phyloP scores from a whole-genome alignment of 208 protist species.

The Leishmania aethiopica region DNA sequence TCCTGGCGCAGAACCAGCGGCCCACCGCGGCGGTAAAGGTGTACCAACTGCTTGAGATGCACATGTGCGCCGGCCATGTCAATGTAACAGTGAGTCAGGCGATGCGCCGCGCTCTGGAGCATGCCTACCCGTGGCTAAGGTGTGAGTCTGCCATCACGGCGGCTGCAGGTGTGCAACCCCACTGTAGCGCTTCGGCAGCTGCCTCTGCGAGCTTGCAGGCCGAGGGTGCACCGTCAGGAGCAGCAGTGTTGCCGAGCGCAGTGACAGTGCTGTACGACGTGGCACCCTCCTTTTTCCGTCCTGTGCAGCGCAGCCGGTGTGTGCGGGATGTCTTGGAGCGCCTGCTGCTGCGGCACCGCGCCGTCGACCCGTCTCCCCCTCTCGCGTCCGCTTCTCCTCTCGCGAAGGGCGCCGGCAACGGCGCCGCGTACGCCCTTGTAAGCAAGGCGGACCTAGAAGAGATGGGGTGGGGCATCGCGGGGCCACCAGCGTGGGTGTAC shows the following conservation, averaged over 20 bases:
- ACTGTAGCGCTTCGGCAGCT: not conserved
- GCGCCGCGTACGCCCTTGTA: constrained; percentile 12
- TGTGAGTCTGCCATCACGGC: not conserved
- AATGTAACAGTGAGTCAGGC: constrained; percentile 87
- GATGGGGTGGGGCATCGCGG: constrained; percentile 55
- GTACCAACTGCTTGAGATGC: constrained; percentile 76
- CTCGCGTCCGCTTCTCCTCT: not conserved
- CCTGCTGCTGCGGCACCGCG: constrained; percentile 18
- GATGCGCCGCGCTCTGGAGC: constrained; percentile 53
- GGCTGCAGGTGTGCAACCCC: not conserved
- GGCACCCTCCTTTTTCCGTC: constrained; percentile 73
- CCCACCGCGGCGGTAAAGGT: constrained; percentile 48
- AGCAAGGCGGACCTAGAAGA: constrained; percentile 22
- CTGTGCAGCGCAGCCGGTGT: constrained; percentile 43
- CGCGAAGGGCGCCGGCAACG: not conserved
- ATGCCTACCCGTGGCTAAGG: constrained; percentile 22
- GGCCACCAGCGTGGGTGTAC: constrained; percentile 66
- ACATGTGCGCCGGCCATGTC: constrained; percentile 59
- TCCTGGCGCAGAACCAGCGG: constrained; percentile 64
- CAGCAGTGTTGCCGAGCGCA: not conserved
- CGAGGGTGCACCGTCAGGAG: not conserved
- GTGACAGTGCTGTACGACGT: constrained; percentile 80
- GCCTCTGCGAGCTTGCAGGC: not conserved
- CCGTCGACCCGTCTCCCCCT: not conserved
- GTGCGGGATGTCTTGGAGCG: constrained; percentile 56